Evolutionary conservation across 1,139 yeast genomes (phyloP).

Genomic region (Diutina neorugosa): DNA sequence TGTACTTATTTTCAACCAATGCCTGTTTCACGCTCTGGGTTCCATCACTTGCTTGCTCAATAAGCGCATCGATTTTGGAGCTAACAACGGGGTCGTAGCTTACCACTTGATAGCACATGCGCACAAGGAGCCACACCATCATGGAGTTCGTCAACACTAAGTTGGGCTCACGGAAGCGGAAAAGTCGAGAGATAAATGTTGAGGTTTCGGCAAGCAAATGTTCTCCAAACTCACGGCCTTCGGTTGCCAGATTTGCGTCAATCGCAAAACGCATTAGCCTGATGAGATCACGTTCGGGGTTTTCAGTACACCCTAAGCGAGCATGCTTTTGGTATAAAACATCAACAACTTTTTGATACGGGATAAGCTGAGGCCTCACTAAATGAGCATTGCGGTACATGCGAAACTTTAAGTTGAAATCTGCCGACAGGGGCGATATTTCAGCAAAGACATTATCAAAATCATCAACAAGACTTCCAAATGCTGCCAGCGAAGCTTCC

Average conservation of each 20-base stretch:
- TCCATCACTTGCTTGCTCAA: not conserved
- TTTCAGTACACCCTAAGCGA: not conserved
- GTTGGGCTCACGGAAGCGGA: not conserved
- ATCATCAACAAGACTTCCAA: not conserved
- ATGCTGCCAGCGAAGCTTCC: not conserved
- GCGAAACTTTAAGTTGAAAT: not conserved
- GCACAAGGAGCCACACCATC: slow-evolving; percentile 1
- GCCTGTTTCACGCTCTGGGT: not conserved
- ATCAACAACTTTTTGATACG: not conserved
- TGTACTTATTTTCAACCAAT: too few relatives aligned
- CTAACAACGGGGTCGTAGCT: not conserved
- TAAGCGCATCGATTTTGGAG: not conserved
- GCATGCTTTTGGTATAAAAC: not conserved
- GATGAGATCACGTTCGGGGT: not conserved
- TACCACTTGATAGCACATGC: not conserved
- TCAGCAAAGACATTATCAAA: not conserved
- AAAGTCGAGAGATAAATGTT: not conserved
- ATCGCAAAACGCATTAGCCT: not conserved
- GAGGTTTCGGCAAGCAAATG: not conserved
- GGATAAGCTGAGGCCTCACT: not conserved
- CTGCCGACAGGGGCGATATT: not conserved
- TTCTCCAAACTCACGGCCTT: not conserved
- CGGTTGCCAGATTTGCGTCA: not conserved
- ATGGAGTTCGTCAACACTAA: not conserved
- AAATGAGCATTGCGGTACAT: not conserved